Base-by-base conservation (phyloP, 2,329 filamentous ascomycete genomes). In the Cercospora sojina region DNA sequence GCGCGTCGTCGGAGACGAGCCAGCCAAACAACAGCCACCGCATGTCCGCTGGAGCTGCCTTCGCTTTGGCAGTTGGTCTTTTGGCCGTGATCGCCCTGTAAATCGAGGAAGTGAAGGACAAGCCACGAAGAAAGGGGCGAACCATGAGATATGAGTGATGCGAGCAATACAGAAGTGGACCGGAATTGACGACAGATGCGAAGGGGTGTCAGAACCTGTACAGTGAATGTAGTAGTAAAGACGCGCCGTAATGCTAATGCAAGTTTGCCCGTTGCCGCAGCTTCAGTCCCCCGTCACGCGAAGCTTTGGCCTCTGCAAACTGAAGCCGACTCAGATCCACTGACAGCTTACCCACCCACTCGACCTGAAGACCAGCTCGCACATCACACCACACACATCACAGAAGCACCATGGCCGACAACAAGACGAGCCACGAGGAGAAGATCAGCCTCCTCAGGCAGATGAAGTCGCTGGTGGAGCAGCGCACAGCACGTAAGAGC, bases 61-160 rank as follows among this genome's bases (percentile, higher is more conserved):
- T 64, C 16, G 49, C 61, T 29, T 4, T 64, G 49, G 61, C 51
- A 27, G 35, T 56, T 4, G 61, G 51, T 18, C 31, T 64, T 27
- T 23, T 58, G 16, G 61, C 61, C 4, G 61, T 57, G 8, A 47
- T 64, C 9, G 27, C 61, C 2, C 6, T 64, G 49, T 64, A 64
- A n/a, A 59, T 1, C 3, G 3, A 31, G 18, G 18, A 20, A 8
- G 23, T 32, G 53, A 20, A 32, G n/a, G 16, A 29, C 3, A 16
- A 23, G 53, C 18, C 18, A 5, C 16, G n/a, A 23, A 16, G 6
- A 31, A 23, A 57, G 53, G 27, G 27, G 53, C n/a, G 6, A 8
- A 35, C 31, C 3, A 57, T 35, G 18, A 8, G 29, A 35, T 20
- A 31, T 57, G 29, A 57, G 9, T 13, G 47, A 53, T 27, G 23